A percentile compares a stretch with the other conserved stretches of the same genome.
These are phyloP conservation scores for Citrus mangshanensis DNA, from an alignment of 345 rosid genomes.

Conservation along the genomic window DNA sequence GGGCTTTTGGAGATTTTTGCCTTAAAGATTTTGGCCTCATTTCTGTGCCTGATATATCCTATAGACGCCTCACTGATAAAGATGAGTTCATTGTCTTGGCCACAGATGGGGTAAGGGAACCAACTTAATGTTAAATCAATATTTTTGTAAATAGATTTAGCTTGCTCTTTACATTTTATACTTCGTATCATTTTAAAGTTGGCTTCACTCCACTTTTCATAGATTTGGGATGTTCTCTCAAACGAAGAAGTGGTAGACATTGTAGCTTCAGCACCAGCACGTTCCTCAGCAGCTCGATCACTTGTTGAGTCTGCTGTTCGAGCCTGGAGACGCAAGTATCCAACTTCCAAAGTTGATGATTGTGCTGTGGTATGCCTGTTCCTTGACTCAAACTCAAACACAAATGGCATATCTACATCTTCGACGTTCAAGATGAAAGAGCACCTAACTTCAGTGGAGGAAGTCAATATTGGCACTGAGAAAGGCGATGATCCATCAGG, in stretches of 20 bases:
- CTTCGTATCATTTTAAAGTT: not conserved
- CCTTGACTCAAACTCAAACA: conserved; percentile 42
- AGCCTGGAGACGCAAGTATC: conserved; percentile 91
- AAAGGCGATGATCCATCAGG: conserved; percentile 28
- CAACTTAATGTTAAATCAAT: not conserved
- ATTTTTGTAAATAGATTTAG: not conserved
- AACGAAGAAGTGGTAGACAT: conserved; percentile 83
- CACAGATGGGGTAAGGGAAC: conserved; percentile 77
- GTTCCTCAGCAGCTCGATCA: conserved; percentile 70
- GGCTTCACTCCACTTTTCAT: not conserved
- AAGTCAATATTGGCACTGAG: conserved; percentile 20
- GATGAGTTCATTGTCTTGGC: conserved; percentile 96
- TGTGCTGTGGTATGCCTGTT: conserved; percentile 97
- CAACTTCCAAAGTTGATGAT: conserved; percentile 91
- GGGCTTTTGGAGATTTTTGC: conserved; percentile 99
- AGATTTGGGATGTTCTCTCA: conserved; percentile 98
- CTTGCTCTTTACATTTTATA: not conserved
- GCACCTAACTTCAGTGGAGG: conserved; percentile 22
- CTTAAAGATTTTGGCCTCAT: conserved; percentile 95
- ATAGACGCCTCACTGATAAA: conserved; percentile 54
- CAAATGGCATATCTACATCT: conserved; percentile 32
- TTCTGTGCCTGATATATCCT: conserved; percentile 89
- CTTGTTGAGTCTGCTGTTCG: conserved; percentile 84
- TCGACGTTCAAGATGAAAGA: conserved; percentile 38
- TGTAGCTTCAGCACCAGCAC: conserved; percentile 68